Evolutionary conservation across 2,329 filamentous ascomycete genomes (phyloP), one percentile per base, ranked within the genome.

Genomic region (Nectriaceae sp.): DNA sequence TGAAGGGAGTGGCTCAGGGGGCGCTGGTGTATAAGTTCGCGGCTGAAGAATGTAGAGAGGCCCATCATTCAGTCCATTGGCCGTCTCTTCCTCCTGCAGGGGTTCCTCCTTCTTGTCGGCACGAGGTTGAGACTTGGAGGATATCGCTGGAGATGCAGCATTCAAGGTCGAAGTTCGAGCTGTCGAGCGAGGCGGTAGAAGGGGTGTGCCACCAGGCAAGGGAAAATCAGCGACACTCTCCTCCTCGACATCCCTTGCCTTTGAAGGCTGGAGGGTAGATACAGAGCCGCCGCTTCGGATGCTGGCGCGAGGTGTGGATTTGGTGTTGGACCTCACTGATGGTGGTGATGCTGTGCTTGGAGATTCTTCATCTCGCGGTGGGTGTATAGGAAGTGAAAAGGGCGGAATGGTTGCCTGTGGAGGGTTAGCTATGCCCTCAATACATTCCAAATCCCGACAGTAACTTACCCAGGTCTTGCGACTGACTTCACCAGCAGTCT

Each of bases 401-500:
- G 60, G 60, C 21, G 60, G 60, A 11, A 63, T 63, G 1, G 49
- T 56, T 26, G 60, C 56, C 60, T 63, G 33, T 8, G 11, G 5
- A 24, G n/a, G 4, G 42, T 62, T 47, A 62, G 55, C 13, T 22
- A 46, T 5, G 29, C 18, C 6, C 19, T 15, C 24, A n/a, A 21
- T 3, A 22, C 39, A 44, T 35, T 36, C n/a, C 8, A 39, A 18
- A 4, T 11, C 21, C 21, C 11, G 13, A 21, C 18, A 40, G 3
- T 18, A 21, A 69, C 84, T 72, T 78, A 89, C 88, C 76, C 83
- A 83, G 65, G 84, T 88, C 64, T 85, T 85, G 44, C 90, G 83
- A 72, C 89, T 95, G 36, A 93, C 88, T 64, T 90, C 84, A 16
- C 88, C 90, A 38, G 91, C 91, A 63, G 89, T 85, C 65, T 84